Evolutionary conservation across 1,284 basidiomycete species (phyloP), one percentile per base, ranked within the genome.

Genomic region (Boletus sp.): DNA sequence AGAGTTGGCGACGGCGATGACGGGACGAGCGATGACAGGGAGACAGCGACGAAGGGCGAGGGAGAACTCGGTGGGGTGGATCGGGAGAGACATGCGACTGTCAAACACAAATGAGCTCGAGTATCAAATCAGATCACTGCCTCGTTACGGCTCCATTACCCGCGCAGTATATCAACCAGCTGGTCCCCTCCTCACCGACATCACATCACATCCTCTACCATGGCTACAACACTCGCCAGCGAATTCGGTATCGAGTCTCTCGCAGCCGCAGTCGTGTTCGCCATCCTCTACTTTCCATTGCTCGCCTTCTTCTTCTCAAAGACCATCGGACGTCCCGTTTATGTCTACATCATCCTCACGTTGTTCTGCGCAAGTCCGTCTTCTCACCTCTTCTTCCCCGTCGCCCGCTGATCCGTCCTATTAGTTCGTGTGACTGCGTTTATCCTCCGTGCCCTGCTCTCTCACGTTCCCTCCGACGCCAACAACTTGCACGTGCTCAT

Each of bases 1-100:
- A 20, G 91, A 92, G 67, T 86, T 85, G 24, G 86, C 90, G 29
- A 92, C 80, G 39, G 80, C 90, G 61, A 51, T 50, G 55, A 22
- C 15, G 1, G 45, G 51, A 0, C 5, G 6, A 0, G 58, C 16
- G 8, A 31, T 9, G 20, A 6, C 24, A 5, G 67, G 64, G 4
- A 68, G 42, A 20, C 44, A 59, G 18, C 58, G 66, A 2, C 4
- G 22, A 15, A 70, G 69, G 57, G 77, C 74, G 6, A 66, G 64
- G 29, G 72, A 62, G 46, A 85, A 84, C 63, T 85, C 84, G 59
- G 65, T 52, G n/a, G 53, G 51, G 33, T 71, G 68, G 51, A 84
- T 82, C 18, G 76, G 62, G 1, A 8, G 2, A n/a, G 48, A 13
- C 36, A 44, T 37, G 41, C 29, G 20, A 1, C 24, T 24, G 24